Base-by-base conservation (phyloP, 2,329 filamentous ascomycete genomes). In the Hirsutella thompsonii region DNA sequence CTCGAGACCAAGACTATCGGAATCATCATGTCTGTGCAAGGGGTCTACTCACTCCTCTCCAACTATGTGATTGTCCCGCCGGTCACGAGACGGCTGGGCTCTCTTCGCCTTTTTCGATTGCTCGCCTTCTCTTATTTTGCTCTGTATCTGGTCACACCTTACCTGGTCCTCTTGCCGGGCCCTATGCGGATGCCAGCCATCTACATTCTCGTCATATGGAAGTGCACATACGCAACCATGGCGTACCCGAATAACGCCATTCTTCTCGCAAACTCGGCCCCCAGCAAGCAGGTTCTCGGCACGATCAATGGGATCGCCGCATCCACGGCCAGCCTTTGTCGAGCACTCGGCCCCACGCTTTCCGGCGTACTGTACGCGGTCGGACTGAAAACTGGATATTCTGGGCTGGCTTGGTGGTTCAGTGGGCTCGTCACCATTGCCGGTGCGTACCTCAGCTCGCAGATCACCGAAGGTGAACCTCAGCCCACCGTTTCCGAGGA, bases 241-340 rank as follows among this genome's bases (percentile, higher is more conserved):
- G 82, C 89, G 0, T 96, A 94, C 60, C 92, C 92, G 10, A 85
- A 83, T 52, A 88, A 89, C 49, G 82, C 83, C 10, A 93, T 96
- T 43, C 76, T 98, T 43, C 74, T 94, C 23, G 84, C 87, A 44
- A 94, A 96, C 59, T 82, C 87, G 14, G 84, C 89, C 0, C 86
- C 88, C 0, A 89, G 82, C 8, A 82, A 83, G 42, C 74, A 85
- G 38, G 83, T 93, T 1, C 76, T 96, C 2, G 92, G 92, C 3
- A 89, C 84, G 1, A 83, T 98, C 59, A 96, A 96, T 53, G 92
- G 92, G 16, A 81, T 89, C 11, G 89, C 89, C 0, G 88, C 88
- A 23, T 94, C 89, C 2, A 88, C 86, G 2, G 92, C 92, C 4
- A 94, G 88, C 56, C 66, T 95, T 36, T 89, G 82, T 58, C 77